Conservation (phyloP, 352 stramenopile genomes). For the Globisporangium sylvaticum region DNA sequence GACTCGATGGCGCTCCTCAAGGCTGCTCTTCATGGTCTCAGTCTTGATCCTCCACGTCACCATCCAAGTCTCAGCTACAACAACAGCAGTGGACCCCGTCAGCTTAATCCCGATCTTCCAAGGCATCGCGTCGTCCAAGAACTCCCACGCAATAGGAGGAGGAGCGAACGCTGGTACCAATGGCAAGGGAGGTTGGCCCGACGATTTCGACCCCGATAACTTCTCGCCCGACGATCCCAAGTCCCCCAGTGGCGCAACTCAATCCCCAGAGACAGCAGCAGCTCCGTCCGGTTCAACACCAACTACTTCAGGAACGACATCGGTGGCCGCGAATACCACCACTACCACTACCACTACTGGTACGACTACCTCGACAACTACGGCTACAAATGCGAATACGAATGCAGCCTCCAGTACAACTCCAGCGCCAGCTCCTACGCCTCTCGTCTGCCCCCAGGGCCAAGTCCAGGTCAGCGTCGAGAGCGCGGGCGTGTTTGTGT, state of each 20-base stretch:
- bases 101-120: neutral
- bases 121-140: neutral
- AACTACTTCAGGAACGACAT: neutral
- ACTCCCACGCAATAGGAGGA: neutral
- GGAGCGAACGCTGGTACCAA: neutral
- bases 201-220: neutral
- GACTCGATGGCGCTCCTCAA: neutral
- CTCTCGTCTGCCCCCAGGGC: neutral
- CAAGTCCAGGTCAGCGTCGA: slow-evolving; percentile 10
- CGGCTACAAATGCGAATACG: neutral
- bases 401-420: neutral
- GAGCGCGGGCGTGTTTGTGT: slow-evolving; percentile 14
- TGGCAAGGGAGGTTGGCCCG: neutral
- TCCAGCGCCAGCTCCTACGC: neutral
- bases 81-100: neutral
- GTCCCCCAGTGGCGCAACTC: neutral
- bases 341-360: neutral
- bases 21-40: neutral
- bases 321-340: neutral
- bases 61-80: neutral
- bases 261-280: no score
- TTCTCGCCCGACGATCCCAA: slow-evolving; percentile 5
- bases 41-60: neutral
- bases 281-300: no score
- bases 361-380: neutral